Evolutionary conservation across 139 green algal species (phyloP).

Genomic region (Haematococcus sp.): DNA sequence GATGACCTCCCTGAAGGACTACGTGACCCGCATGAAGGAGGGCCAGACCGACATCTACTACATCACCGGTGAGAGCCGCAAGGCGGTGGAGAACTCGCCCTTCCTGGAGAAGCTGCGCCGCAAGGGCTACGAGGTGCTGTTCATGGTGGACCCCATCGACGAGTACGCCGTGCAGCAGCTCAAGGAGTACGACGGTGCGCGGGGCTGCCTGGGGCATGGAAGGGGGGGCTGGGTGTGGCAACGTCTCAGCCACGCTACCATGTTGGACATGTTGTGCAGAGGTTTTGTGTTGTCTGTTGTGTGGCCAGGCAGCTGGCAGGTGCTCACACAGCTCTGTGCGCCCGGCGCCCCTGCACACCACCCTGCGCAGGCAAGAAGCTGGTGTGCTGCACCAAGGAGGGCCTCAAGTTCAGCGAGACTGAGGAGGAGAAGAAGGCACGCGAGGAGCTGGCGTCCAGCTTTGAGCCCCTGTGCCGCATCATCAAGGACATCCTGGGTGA

Average conservation of each 20-base stretch:
- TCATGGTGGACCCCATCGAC: conserved; percentile 99
- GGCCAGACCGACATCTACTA: conserved; percentile 98
- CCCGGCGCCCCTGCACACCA: not conserved
- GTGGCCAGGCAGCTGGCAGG: not conserved
- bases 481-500: conserved; percentile 98
- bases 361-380: conserved; percentile 99
- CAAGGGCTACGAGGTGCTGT: conserved; percentile 97
- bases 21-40: conserved; percentile 99
- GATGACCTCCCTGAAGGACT: conserved; percentile 97
- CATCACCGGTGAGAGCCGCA: conserved; percentile 96
- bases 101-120: conserved; percentile 98
- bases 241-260: not conserved
- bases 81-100: conserved; percentile 97
- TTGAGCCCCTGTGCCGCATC: conserved; percentile 89
- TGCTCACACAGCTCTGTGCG: not conserved
- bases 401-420: conserved; percentile 75
- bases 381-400: conserved; percentile 97
- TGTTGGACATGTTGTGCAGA: not conserved
- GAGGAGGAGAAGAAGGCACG: conserved; percentile 94
- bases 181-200: conserved; percentile 75
- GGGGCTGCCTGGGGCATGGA: not conserved
- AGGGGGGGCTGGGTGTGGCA: not conserved
- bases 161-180: conserved; percentile 99
- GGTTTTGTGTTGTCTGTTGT: not conserved
- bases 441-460: conserved; percentile 80